Percentiles rank a stretch among this genome's conserved stretches.
Conservation (phyloP, 2,329 filamentous ascomycete species). For the Acrocalymma vagum region DNA sequence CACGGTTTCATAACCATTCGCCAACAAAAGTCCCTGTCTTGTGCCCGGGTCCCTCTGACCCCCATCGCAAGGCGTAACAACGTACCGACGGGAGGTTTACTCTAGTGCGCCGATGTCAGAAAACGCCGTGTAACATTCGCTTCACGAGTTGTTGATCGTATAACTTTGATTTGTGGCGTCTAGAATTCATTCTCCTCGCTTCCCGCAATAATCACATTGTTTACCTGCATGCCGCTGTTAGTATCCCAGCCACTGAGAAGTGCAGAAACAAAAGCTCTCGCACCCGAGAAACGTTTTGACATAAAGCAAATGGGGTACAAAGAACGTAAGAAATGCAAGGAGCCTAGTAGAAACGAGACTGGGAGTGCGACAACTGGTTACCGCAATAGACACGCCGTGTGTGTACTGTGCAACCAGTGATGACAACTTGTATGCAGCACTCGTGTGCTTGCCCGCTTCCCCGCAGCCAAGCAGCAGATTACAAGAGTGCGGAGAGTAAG, state of each 20-base stretch:
- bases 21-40: no score
- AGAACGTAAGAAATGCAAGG: slow-evolving; percentile 4
- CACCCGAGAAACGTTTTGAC: slow-evolving; percentile 10
- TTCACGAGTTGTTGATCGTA: no score
- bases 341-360: not conserved
- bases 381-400: slow-evolving; percentile 20
- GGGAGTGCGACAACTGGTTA: slow-evolving; percentile 12
- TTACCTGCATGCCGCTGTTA: slow-evolving; percentile 59
- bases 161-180: no score
- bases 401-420: slow-evolving; percentile 29
- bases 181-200: slow-evolving; percentile 89
- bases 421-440: slow-evolving; percentile 14
- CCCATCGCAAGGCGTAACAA: no score
- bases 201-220: slow-evolving; percentile 94
- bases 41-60: no score
- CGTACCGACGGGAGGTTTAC: no score
- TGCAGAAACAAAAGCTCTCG: no score
- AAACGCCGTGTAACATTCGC: no score
- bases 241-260: slow-evolving; percentile 7
- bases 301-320: slow-evolving; percentile 1
- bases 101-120: no score
- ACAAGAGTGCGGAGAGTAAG: slow-evolving; percentile 18
- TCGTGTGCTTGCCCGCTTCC: slow-evolving; percentile 28
- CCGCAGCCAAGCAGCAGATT: slow-evolving; percentile 15
- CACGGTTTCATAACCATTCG: no score